phyloP scores from a whole-genome alignment of 805 yeast species.

The Candida peoriensis region DNA sequence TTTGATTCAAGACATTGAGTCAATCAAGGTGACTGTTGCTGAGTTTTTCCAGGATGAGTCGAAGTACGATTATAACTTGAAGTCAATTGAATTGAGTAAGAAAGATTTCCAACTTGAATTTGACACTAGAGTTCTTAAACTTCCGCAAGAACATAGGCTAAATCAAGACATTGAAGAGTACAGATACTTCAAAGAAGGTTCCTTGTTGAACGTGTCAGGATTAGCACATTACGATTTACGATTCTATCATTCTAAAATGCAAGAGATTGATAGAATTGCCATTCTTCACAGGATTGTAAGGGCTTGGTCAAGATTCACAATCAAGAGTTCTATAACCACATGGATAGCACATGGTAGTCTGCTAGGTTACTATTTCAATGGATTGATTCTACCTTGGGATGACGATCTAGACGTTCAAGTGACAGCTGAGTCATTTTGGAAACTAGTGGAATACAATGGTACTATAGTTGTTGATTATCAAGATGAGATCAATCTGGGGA shows the following conservation, averaged over 20 bases:
- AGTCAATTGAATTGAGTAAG: conserved; percentile 6
- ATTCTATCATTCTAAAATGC: conserved; percentile 14
- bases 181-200: conserved; percentile 24
- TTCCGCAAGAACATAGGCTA: too few species aligned
- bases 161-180: conserved; percentile 8
- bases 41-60: conserved; percentile 5
- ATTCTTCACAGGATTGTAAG: conserved; percentile 19
- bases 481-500: conserved; percentile 29
- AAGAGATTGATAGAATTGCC: conserved; percentile 18
- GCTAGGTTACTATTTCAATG: conserved; percentile 62
- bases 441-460: conserved; percentile 5
- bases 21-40: neutral
- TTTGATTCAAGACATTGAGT: neutral
- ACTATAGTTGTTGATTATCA: conserved; percentile 13
- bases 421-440: conserved; percentile 28
- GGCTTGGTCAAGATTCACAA: conserved; percentile 22
- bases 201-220: conserved; percentile 13
- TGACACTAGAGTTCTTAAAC: too few species aligned
- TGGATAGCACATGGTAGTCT: conserved; percentile 68
- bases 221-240: conserved; percentile 23
- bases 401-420: conserved; percentile 62
- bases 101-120: conserved; percentile 14
- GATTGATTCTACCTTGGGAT: conserved; percentile 62
- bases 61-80: neutral
- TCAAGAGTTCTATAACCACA: conserved; percentile 19